Base-by-base conservation (phyloP, 805 yeast species). In the Nakazawaea holstii region DNA sequence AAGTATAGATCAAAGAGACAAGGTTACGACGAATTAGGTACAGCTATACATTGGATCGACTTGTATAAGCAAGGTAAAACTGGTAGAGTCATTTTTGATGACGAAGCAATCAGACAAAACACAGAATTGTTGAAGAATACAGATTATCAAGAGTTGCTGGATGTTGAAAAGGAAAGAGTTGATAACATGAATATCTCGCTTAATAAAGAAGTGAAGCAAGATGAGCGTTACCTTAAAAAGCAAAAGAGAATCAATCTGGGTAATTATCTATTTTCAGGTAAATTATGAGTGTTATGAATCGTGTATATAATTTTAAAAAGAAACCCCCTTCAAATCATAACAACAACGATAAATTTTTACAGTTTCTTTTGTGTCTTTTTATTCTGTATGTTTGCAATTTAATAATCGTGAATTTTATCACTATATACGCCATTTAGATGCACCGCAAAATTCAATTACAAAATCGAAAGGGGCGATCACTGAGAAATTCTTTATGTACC, bases 41-140 rank as follows among this genome's bases (percentile, higher is more conserved):
- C 79, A 42, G 89, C 95, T 0, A 64, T 77, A 2, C 76, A 74
- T 52, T 78, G 90, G 81, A 64, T 82, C 2, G 78, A 78, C 49
- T 59, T 72, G 28, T 82, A 85, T 80, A 71, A 77, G 49, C 79
- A 73, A 50, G 87, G 88, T 1, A 72, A 70, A 45, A 67, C 61
- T 13, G 69, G 69, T 1, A 59, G 55, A 44, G 51, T 62, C 26
- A 55, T 60, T 43, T 57, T 63, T 50, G 68, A 73, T 48, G 59
- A 53, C 39, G 59, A 50, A 28, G 54, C 52, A 8, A 53, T 56
- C 38, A 27, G 31, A 43, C 31, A 38, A 46, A 35, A 43, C 45
- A 8, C 32, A 33, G 50, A 26, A 11, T n/a, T 17, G 37, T 42
- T 13, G 39, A 49, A 39, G 30, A 46, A 17, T 35, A 54, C 46